These are phyloP conservation scores for Fallopia convolvulus DNA, from an alignment of 148 eudicot genomes.

Conservation along the genomic window DNA sequence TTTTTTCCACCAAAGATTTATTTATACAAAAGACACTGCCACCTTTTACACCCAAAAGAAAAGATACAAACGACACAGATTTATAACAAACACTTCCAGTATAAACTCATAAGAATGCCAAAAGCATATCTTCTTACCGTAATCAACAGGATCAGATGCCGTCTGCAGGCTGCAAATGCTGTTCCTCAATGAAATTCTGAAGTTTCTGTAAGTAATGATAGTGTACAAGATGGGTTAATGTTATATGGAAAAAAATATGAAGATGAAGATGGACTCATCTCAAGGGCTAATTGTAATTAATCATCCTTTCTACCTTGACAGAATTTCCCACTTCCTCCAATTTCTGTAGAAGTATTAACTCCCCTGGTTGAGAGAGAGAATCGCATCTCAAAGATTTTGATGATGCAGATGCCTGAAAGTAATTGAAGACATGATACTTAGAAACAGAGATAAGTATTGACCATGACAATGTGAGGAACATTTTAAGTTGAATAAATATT, in stretches of 20 bases:
- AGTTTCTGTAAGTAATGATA: conserved; percentile 6
- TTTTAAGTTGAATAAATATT: too few species aligned
- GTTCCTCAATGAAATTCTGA: conserved; percentile 7
- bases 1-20: not conserved
- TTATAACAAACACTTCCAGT: not conserved
- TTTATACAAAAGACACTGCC: not conserved
- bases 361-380: conserved; percentile 32
- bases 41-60: too few species aligned
- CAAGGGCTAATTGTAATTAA: not conserved
- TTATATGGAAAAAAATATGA: not conserved
- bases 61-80: not conserved
- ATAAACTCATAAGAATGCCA: not conserved
- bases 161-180: not conserved
- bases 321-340: conserved; percentile 72
- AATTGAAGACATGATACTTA: not conserved
- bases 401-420: conserved; percentile 57
- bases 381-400: conserved; percentile 34
- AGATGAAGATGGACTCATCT: not conserved
- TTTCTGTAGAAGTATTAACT: conserved; percentile 54
- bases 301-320: conserved; percentile 47
- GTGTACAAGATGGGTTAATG: not conserved
- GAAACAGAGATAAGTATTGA: not conserved
- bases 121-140: not conserved
- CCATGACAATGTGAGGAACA: too few species aligned
- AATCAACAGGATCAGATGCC: conserved; percentile 12